Evolutionary conservation across 148 eudicot genomes (phyloP), one percentile per base, ranked within the genome.

Genomic region (Vaccinium vitisidaea): DNA sequence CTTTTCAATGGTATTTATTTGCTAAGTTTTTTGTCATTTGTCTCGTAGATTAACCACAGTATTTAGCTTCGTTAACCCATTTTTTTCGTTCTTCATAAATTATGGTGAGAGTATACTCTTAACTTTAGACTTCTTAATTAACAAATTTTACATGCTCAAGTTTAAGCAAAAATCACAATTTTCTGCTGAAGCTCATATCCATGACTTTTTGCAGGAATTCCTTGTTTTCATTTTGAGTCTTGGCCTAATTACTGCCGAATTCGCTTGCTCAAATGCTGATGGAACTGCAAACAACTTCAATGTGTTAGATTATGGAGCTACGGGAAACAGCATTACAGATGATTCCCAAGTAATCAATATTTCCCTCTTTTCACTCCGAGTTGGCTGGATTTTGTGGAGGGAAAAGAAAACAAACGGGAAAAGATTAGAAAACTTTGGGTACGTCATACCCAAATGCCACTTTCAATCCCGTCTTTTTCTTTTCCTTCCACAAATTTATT

Each of bases 281-380:
- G 50, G 82, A 71, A 77, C 39, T 43, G 75, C 82, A 54, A 21
- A 69, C 53, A 87, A 23, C 63, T 84, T 83, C 76, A 56, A 89
- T 82, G 89, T 89, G 69, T 43, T 84, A 32, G 87, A 89, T 79
- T 82, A 63, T 84, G 88, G 91, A 79, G 90, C 90, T 79, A 48
- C 82, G 50, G 80, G 78, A 58, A 56, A 82, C 43, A 67, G 79
- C 81, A 59, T 12, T 5, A 81, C 79, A 5, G 93, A 91, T 80
- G 87, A 87, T 85, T 88, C 93, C 74, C 86, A 81, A 43, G 93
- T 89, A 70, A 71, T 67, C 52, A 19, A 9, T 7, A 14, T 32
- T 71, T 1, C 18, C 15, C 5, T 76, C 14, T n/a, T 76, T 75
- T n/a, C 54, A 8, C 30, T 50, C 50, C 1, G 0, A 19, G 23